Percentiles rank a stretch among this genome's conserved stretches.
Conservation (phyloP, 371 early-diverging fungal genomes). For the Mortierella sp. region DNA sequence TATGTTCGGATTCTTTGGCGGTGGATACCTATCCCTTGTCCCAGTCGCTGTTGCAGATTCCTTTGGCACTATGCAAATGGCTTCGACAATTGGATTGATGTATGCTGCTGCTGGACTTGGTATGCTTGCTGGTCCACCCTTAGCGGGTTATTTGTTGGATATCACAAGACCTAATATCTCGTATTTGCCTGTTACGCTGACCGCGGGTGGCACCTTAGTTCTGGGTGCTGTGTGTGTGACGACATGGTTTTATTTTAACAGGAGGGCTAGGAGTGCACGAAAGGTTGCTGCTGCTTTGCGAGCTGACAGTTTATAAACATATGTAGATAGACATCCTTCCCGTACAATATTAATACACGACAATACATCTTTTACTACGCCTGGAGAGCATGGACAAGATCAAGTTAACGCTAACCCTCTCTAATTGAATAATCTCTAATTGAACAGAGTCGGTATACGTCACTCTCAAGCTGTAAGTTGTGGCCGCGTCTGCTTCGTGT, state of each 20-base stretch:
- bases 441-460: neutral
- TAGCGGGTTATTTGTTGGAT: conserved; percentile 50
- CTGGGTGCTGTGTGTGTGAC: conserved; percentile 36
- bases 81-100: conserved; percentile 50
- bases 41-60: conserved; percentile 51
- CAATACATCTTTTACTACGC: neutral
- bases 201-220: conserved; percentile 35
- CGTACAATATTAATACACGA: neutral
- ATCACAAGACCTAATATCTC: conserved; percentile 43
- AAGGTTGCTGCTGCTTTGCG: conserved; percentile 18
- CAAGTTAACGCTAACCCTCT: neutral
- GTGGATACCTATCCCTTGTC: conserved; percentile 43
- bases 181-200: conserved; percentile 47
- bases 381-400: too few relatives aligned
- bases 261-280: conserved; percentile 14
- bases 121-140: conserved; percentile 49
- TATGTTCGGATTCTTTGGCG: conserved; percentile 46
- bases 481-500: conserved; percentile 31
- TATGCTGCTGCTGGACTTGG: conserved; percentile 46
- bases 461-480: neutral
- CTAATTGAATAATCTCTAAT: neutral
- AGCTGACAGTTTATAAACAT: neutral
- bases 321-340: neutral
- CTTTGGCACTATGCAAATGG: conserved; percentile 49
- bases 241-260: conserved; percentile 30